Base-by-base conservation (phyloP, 257 asterid species). In the Asclepias syriaca region DNA sequence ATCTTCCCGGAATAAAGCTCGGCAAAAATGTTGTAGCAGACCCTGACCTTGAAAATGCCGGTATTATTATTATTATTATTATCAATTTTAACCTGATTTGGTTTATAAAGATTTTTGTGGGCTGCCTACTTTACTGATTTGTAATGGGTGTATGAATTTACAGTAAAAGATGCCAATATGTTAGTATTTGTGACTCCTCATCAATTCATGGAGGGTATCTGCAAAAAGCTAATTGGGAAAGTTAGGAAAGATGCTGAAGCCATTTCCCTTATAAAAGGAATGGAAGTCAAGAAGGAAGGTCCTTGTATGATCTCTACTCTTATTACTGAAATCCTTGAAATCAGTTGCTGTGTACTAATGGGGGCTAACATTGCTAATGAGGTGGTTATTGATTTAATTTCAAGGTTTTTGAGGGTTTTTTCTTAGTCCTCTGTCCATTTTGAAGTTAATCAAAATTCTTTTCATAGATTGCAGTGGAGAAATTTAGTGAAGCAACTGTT, bases 341-440 rank as follows among this genome's bases (percentile, higher is more conserved):
- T 90, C 76, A 86, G 77, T 73, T 90, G 91, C 64, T 92, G 98
- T 71, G 97, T 92, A 70, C 80, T 89, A 68, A 89, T 88, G 95
- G 97, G 97, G 66, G 97, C 97, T 70, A 92, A 92, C 82, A 92
- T 89, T 77, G 97, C 97, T 59, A 89, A 86, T 40, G 97, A 92
- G 97, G 97, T 92, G 56, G 67, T 91, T 59, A 67, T 51, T 68
- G 14, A 22, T 68, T 66, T 43, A 43, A 6, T 43, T 43, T 43
- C 9, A 2, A 40, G 46, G 37, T 74, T 21, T 19, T n/a, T 29
- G 27, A 48, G 45, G 40, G 13, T 27, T 5, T 40, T 8, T 40
- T 0, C 40, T 29, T 74, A 51, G 67, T 29, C 21, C 22, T 43
- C 48, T 11, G 39, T 72, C 32, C 22, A 18, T 32, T 68, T 15